Base-by-base conservation (phyloP, 164 flowering plant species). In the Magnolia changhungtana region DNA sequence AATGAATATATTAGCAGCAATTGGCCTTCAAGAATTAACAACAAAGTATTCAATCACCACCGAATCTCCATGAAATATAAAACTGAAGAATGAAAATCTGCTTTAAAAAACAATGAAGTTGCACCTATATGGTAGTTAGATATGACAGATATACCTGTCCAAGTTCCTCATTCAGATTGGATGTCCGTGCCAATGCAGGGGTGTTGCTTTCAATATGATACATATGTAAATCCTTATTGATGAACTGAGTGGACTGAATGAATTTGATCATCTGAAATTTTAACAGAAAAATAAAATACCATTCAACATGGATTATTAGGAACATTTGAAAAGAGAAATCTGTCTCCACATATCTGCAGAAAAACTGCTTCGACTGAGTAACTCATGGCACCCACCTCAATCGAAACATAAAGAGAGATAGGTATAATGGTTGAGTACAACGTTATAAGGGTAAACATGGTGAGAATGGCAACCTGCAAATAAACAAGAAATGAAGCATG, bases 131-230 rank as follows among this genome's bases (percentile, higher is more conserved):
- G 37, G 27, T 69, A 73, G 19, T 64, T 55, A 66, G 50, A 70
- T 55, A 77, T 20, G 31, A 23, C 27, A 63, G 19, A 24, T 37
- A 50, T 82, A 96, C 99, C 98, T 94, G 98, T 67, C 99, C 99
- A 81, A 96, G 97, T 85, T 96, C 99, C 86, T 95, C 99, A 76
- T 95, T 95, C 79, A 95, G 84, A 85, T 96, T 96, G 70, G 99
- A 96, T 37, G 99, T 96, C 63, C 99, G 88, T 66, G 99, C 99
- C 83, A 86, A 80, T 65, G 99, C 99, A 73, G 99, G 95, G 73
- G 98, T 96, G 76, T 92, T 88, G 72, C 86, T 88, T 85, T 92
- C 98, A 78, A 52, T 71, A 73, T 95, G 98, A 83, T 90, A 95
- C 99, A 95, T 95, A 74, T 81, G 85, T 64, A 95, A 82, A 77